These are phyloP conservation scores for Sisymbrium altissimum DNA, from an alignment of 345 rosid species.

Conservation along the genomic window DNA sequence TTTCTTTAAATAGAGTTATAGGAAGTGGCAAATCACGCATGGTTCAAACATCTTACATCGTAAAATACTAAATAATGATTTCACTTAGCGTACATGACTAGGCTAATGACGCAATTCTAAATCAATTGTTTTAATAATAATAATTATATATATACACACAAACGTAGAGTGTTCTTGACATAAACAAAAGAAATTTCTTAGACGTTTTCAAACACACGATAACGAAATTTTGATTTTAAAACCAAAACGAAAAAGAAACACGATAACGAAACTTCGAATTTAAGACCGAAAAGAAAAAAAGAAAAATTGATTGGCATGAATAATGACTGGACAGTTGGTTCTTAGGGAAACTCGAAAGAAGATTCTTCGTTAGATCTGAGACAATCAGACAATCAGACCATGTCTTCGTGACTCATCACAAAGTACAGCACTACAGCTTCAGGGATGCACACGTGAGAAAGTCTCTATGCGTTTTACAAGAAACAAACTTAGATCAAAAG, in stretches of 20 bases:
- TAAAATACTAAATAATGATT: neutral
- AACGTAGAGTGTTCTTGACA: neutral
- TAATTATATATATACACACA: neutral
- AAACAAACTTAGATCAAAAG: neutral
- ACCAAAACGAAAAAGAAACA: too few relatives aligned
- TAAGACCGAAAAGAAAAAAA: too few relatives aligned
- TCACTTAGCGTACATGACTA: neutral
- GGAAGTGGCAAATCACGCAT: neutral
- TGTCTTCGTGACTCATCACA: neutral
- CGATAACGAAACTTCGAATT: neutral
- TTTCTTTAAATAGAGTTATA: slow-evolving; percentile 5
- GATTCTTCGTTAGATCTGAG: slow-evolving; percentile 7
- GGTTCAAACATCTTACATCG: neutral
- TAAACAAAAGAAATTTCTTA: neutral
- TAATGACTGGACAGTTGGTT: neutral
- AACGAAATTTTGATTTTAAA: too few relatives aligned
- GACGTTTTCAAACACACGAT: neutral
- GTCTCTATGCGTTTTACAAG: neutral
- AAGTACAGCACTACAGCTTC: neutral
- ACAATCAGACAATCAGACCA: neutral
- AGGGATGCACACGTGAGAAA: neutral
- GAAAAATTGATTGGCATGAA: neutral
- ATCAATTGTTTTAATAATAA: neutral
- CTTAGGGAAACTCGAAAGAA: neutral
- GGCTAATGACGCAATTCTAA: slow-evolving; percentile 8